phyloP scores from a whole-genome alignment of 2,329 filamentous ascomycete species.

The Clonostachys solani region DNA sequence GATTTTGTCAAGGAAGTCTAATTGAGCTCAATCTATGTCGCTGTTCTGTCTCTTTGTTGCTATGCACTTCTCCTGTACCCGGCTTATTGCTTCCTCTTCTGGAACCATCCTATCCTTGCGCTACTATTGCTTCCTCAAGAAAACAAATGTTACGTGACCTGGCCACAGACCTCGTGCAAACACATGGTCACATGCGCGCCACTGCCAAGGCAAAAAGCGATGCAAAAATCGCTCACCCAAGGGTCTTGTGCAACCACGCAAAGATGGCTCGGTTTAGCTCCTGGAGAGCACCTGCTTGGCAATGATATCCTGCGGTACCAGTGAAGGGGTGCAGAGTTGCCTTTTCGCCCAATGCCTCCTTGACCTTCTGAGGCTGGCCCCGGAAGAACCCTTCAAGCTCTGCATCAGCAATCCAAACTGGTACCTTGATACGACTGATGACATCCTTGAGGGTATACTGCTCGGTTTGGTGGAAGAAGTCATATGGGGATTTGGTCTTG shows the following conservation, averaged over 20 bases:
- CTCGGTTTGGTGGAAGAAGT: constrained; percentile 8
- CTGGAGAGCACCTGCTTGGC: constrained; percentile 9
- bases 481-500: constrained; percentile 12
- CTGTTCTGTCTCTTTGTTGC: too few relatives aligned
- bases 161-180: too few relatives aligned
- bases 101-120: too few relatives aligned
- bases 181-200: too few relatives aligned
- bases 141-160: too few relatives aligned
- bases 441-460: constrained; percentile 10
- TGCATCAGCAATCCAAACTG: constrained; percentile 11
- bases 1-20: too few relatives aligned
- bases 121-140: too few relatives aligned
- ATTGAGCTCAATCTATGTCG: too few relatives aligned
- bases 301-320: constrained; percentile 9
- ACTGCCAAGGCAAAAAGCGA: neutral
- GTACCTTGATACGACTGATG: constrained; percentile 12
- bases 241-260: constrained; percentile 14
- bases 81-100: too few relatives aligned
- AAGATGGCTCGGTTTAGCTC: constrained; percentile 14
- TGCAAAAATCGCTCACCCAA: constrained; percentile 1
- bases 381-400: constrained; percentile 10
- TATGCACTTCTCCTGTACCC: too few relatives aligned
- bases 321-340: constrained; percentile 2
- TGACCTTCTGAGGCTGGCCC: constrained; percentile 7
- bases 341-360: constrained; percentile 5